Evolutionary conservation across 1,284 basidiomycete genomes (phyloP), one percentile per base, ranked within the genome.

Genomic region (Leccinum variabile): DNA sequence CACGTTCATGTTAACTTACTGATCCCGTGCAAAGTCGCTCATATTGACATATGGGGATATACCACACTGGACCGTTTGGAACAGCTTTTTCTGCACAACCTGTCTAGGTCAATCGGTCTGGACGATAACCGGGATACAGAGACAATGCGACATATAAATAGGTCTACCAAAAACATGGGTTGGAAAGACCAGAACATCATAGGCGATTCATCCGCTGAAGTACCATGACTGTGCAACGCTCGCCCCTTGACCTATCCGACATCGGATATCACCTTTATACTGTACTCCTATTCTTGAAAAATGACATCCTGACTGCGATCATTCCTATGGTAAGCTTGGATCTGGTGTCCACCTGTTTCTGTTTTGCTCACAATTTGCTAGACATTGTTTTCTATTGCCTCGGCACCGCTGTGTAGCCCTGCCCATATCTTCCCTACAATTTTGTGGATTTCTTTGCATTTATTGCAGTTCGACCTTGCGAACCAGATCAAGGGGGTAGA

Each of bases 401-500:
- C 75, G 0, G 72, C 79, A n/a, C 77, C 76, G 9, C 44, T 72
- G 3, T 62, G 60, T 41, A 60, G 61, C 14, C 35, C 69, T 13
- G 57, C 41, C 4, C 68, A 66, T 9, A 62, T 78, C 11, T 37
- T 68, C 1, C 73, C 77, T 25, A 64, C 70, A 0, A 55, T 74
- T 0, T 66, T 76, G 28, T 83, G 81, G 81, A 69, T 79, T 5
- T 82, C 76, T 78, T 41, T 78, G 2, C 78, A 83, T 50, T 63
- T 78, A 2, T 69, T 83, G 8, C 79, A 81, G 44, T 78, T 78
- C 63, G 67, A 77, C 56, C 67, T 82, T 28, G 75, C 81, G 1
- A 82, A 82, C 59, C 81, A 82, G 67, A 74, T 72, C 53, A 68
- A 77, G 14, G 68, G 69, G 3, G 70, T 72, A 3, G 74, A 75